Evolutionary conservation across 805 yeast genomes (phyloP), one percentile per base, ranked within the genome.

Genomic region (Candida wancherniae): DNA sequence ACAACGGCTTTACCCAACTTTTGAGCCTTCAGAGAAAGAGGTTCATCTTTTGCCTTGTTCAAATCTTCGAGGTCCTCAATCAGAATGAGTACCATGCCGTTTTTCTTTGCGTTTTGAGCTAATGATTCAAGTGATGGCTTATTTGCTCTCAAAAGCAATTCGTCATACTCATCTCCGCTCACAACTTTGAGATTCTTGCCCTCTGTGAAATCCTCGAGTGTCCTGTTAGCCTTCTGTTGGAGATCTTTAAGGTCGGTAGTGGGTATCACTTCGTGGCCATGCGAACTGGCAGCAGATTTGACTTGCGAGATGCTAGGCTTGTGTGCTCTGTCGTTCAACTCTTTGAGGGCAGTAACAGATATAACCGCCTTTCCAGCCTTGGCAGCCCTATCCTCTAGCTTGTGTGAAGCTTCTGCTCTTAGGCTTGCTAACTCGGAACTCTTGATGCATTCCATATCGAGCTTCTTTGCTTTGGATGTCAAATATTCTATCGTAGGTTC

Each of bases 71-170:
- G 30, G 9, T 55, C 62, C 35, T 59, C 65, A 2, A 21, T 23
- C 4, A 61, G 37, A 3, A 57, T 22, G 15, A 59, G 48, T 10
- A 40, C 42, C 31, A 58, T 39, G 0, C 67, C 68, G 31, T 51
- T 48, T 3, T 37, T 39, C 1, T 36, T 31, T 3, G 68, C 66
- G 17, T 39, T 44, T 1, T 42, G 30, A 10, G 41, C 35, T 10
- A 64, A 46, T 18, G 45, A 40, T 17, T 52, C 58, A 20, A 57
- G 34, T 0, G 59, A 42, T 5, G 63, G 64, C 18, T 36, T 44
- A 21, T 42, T 37, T 10, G 47, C 45, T 12, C 21, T 40, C 18
- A 40, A 33, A 13, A 40, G 34, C 32, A 59, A 40, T 2, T 25
- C 34, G 9, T 55, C 49, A 26, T 45, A 49, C 24, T 58, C 63